These are phyloP conservation scores for Entomortierella parvispora DNA, from an alignment of 192 early-diverging fungal genomes.

Conservation along the genomic window DNA sequence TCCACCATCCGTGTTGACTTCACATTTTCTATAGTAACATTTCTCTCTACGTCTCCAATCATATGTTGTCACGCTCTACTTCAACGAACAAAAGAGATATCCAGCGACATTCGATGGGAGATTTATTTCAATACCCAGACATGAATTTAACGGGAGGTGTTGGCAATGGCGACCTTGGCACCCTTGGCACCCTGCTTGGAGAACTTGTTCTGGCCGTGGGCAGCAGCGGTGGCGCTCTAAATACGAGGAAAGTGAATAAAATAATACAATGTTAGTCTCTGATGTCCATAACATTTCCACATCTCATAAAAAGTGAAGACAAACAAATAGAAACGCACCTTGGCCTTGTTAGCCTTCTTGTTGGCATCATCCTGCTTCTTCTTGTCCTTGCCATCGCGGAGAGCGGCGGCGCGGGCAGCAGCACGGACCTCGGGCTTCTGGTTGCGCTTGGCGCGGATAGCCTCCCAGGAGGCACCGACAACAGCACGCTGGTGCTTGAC, in stretches of 20 bases:
- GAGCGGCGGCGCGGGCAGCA: constrained; percentile 86
- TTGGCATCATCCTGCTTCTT: constrained; percentile 89
- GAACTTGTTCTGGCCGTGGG: constrained; percentile 70
- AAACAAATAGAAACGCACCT: constrained; percentile 54
- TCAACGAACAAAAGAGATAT: constrained; percentile 1
- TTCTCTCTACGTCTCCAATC: not conserved
- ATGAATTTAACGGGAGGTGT: constrained; percentile 83
- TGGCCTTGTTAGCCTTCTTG: constrained; percentile 89
- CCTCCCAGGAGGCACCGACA: constrained; percentile 94
- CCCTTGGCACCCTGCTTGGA: constrained; percentile 88
- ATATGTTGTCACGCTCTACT: not conserved
- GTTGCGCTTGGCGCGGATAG: constrained; percentile 97
- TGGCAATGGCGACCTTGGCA: constrained; percentile 78
- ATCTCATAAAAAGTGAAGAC: not conserved
- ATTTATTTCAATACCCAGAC: constrained; percentile 27
- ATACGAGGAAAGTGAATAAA: constrained; percentile 15
- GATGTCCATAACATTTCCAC: not conserved
- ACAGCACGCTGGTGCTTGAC: constrained; percentile 97
- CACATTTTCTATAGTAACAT: not conserved
- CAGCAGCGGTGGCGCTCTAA: constrained; percentile 53
- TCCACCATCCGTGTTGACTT: not conserved
- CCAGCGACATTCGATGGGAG: constrained; percentile 1
- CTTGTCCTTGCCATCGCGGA: constrained; percentile 89
- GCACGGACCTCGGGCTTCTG: constrained; percentile 96
- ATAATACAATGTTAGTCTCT: not conserved